Conservation (phyloP, 2,329 filamentous ascomycete species). For the Stromatinia cepivora region DNA sequence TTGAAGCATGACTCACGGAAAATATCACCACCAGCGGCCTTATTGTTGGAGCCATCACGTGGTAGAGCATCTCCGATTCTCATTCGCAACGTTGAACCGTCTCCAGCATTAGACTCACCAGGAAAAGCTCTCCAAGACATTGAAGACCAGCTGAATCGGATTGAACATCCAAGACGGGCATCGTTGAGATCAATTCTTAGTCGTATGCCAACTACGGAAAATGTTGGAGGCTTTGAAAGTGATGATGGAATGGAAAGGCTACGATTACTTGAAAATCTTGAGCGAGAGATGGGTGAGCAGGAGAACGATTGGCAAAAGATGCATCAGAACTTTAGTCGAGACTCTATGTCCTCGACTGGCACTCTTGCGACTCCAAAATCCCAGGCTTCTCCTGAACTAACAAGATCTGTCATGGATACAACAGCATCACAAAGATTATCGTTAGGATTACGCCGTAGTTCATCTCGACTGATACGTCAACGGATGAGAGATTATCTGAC, state of each 20-base stretch:
- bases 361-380: constrained; percentile 33
- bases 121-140: constrained; percentile 37
- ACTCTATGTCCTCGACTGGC: constrained; percentile 35
- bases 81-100: constrained; percentile 42
- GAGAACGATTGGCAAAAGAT: constrained; percentile 61
- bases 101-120: constrained; percentile 37
- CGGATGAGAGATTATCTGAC: constrained; percentile 42
- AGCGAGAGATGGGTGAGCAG: constrained; percentile 61
- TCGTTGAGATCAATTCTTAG: constrained; percentile 37
- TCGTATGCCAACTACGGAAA: constrained; percentile 29
- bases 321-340: constrained; percentile 51
- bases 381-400: constrained; percentile 35
- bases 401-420: background rate
- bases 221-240: constrained; percentile 1
- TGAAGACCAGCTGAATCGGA: constrained; percentile 39
- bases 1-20: constrained; percentile 49
- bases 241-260: constrained; percentile 29
- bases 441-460: constrained; percentile 44
- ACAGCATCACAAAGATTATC: constrained; percentile 40
- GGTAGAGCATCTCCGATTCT: constrained; percentile 47
- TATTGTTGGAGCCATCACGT: constrained; percentile 49
- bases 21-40: constrained; percentile 57
- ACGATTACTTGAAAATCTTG: constrained; percentile 56
- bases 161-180: constrained; percentile 37
- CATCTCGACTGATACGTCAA: constrained; percentile 44